Evolutionary conservation across 1,284 basidiomycete genomes (phyloP).

Genomic region (Vanrija humicola): DNA sequence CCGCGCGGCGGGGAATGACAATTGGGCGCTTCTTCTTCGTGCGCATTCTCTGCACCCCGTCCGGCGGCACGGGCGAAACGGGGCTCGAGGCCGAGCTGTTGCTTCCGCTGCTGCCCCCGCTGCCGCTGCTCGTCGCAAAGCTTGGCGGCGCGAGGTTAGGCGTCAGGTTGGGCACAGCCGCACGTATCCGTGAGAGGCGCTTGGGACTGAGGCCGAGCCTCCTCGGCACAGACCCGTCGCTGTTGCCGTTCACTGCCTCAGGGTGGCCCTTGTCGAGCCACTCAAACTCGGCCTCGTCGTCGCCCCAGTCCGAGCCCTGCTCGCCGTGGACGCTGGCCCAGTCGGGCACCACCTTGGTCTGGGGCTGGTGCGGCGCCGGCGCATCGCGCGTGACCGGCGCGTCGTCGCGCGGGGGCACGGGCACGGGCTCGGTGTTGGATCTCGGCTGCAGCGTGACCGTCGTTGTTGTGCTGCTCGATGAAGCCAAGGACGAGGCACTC

Average conservation of each 20-base stretch:
- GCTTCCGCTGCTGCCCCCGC: background rate
- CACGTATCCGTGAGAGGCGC: slow-evolving; percentile 5
- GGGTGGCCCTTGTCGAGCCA: slow-evolving; percentile 40
- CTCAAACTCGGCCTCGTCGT: slow-evolving; percentile 43
- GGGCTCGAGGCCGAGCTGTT: background rate
- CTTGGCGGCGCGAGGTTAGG: background rate
- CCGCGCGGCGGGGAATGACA: slow-evolving; percentile 32
- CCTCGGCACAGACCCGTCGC: background rate
- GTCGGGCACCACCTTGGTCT: slow-evolving; percentile 21
- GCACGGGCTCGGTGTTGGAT: background rate
- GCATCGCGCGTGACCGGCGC: background rate
- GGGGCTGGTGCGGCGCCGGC: slow-evolving; percentile 11
- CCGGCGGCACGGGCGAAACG: background rate
- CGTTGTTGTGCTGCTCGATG: background rate
- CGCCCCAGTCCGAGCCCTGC: slow-evolving; percentile 46
- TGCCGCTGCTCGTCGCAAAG: background rate
- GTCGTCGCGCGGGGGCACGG: background rate
- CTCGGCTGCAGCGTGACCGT: background rate
- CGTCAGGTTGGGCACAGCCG: background rate
- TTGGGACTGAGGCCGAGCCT: background rate
- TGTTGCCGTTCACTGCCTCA: slow-evolving; percentile 29
- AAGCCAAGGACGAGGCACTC: no score
- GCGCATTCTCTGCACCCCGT: background rate
- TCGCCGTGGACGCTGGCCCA: slow-evolving; percentile 41
- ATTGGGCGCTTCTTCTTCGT: slow-evolving; percentile 30